Evolutionary conservation across 257 asterid genomes (phyloP).

Genomic region (Galeopsis tetrahit): DNA sequence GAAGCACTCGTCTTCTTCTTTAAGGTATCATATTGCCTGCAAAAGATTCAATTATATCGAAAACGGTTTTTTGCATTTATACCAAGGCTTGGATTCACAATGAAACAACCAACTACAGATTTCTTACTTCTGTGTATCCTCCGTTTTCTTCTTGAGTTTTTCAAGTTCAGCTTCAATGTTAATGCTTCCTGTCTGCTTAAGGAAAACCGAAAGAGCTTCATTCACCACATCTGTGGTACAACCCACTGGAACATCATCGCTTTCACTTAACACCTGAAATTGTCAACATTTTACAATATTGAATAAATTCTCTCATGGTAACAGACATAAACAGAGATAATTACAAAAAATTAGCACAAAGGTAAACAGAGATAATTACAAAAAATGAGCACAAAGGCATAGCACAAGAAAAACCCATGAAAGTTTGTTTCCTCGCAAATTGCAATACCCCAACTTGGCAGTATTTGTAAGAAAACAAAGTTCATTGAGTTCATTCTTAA

Average conservation of each 20-base stretch:
- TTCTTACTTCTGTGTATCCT: constrained; percentile 71
- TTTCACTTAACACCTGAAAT: constrained; percentile 64
- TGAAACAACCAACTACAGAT: not conserved
- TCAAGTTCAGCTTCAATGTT: constrained; percentile 78
- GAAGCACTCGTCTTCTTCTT: constrained; percentile 59
- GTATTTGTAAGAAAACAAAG: not conserved
- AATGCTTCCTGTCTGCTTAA: constrained; percentile 54
- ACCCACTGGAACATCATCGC: constrained; percentile 68
- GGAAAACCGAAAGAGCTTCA: constrained; percentile 65
- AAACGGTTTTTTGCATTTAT: not conserved
- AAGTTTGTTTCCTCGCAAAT: not conserved
- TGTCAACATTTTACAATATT: not conserved
- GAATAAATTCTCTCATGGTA: not conserved
- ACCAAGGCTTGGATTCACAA: not conserved
- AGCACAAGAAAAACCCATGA: not conserved
- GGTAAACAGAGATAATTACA: not conserved
- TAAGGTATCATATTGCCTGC: constrained; percentile 74
- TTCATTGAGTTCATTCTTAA: not conserved
- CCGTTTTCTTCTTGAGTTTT: constrained; percentile 78
- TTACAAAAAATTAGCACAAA: not conserved
- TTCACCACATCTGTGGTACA: constrained; percentile 68
- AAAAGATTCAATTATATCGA: constrained; percentile 23
- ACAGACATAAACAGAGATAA: not conserved
- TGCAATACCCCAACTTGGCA: not conserved
- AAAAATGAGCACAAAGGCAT: not conserved